phyloP scores from a whole-genome alignment of 108 stramenopile genomes.

The Chaetoceros muelleri region DNA sequence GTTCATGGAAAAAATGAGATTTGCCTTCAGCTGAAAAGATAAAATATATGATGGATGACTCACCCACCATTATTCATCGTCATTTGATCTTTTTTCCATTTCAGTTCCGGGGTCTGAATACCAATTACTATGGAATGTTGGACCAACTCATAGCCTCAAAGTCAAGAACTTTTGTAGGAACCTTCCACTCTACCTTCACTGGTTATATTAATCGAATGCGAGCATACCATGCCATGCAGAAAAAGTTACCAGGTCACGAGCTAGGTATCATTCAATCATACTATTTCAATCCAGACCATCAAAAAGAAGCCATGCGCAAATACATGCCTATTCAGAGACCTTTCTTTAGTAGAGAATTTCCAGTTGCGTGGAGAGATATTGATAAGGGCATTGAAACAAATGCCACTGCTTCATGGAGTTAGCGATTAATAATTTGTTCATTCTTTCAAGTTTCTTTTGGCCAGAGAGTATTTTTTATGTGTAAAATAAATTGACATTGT shows the following conservation, averaged over 20 bases:
- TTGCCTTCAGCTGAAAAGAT: neutral
- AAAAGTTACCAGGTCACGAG: slow-evolving; percentile 41
- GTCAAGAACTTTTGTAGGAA: slow-evolving; percentile 67
- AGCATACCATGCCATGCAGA: slow-evolving; percentile 56
- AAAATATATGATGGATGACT: neutral
- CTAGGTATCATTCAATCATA: slow-evolving; percentile 50
- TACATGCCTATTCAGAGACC: slow-evolving; percentile 34
- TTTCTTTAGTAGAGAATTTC: slow-evolving; percentile 33
- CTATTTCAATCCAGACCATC: slow-evolving; percentile 45
- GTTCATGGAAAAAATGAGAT: no score
- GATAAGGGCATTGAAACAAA: slow-evolving; percentile 19
- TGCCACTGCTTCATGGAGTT: no score
- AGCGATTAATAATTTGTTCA: no score
- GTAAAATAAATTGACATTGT: no score
- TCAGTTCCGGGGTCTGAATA: slow-evolving; percentile 17
- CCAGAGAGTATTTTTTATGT: no score
- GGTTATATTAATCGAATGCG: slow-evolving; percentile 79
- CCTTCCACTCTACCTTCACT: slow-evolving; percentile 66
- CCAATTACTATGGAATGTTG: slow-evolving; percentile 58
- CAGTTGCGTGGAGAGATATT: slow-evolving; percentile 46
- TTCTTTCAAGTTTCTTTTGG: no score
- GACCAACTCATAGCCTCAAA: slow-evolving; percentile 74
- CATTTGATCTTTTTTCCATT: slow-evolving; percentile 10
- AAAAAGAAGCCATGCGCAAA: slow-evolving; percentile 40
- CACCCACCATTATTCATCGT: neutral